Evolutionary conservation across 495 filamentous ascomycete genomes (phyloP), one percentile per base, ranked within the genome.

Genomic region (Penicillium desertorum): DNA sequence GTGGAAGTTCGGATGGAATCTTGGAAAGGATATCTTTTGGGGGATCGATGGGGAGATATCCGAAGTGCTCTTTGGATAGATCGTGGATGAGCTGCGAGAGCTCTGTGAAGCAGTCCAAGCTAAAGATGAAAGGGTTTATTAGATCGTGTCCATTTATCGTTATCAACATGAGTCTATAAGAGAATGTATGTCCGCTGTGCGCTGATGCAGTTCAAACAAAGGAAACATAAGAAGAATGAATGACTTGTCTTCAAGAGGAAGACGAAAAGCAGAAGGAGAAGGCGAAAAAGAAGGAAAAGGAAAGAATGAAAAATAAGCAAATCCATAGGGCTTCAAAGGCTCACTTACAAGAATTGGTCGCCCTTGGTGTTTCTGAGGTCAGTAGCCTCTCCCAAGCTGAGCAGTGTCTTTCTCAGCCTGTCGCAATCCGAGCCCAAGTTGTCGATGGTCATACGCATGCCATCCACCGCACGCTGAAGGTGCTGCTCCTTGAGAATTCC

Each of bases 311-410:
- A 37, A 34, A 58, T 58, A 60, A 62, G 43, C 59, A 60, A 63
- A 56, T 61, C 39, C 37, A 32, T 4, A 42, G 43, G 47, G 63
- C 54, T 69, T 57, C 43, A 63, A 63, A 62, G 63, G 69, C 64
- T 63, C 64, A 83, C 83, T 84, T 81, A 85, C 82, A 84, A 86
- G 73, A 81, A 86, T 68, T 74, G 69, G 68, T 85, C 83, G 56
- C 81, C 83, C 62, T 82, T 83, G 44, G 72, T 72, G 56, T 76
- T 80, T 63, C 81, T 83, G 43, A 85, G 76, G 64, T 86, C 84
- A 51, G 78, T 80, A 43, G 81, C 78, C 61, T 86, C 82, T 37
- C 82, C 83, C 42, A 85, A 79, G 45, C 77, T 80, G 57, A 81
- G 76, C 5, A 84, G 70, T 45, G 83, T 77, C 68, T 83, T 84